These are phyloP conservation scores for Fraxinus platypoda DNA, from an alignment of 305 asterid species.

Conservation along the genomic window DNA sequence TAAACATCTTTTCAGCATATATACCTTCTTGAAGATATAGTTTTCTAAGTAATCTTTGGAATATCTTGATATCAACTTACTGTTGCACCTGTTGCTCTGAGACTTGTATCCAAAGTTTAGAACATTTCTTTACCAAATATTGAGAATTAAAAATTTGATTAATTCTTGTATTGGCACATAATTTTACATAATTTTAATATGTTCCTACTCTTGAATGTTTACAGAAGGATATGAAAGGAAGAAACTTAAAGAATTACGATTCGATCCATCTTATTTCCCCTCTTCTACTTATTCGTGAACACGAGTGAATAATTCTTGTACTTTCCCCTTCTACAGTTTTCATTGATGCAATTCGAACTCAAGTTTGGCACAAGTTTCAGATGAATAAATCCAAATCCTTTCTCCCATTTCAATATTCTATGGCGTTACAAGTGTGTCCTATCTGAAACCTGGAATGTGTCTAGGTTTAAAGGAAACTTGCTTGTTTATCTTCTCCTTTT, in stretches of 20 bases:
- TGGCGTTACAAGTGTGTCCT: background rate
- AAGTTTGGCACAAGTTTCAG: background rate
- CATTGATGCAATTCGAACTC: constrained; percentile 5
- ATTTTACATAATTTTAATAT: background rate
- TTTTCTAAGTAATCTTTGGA: background rate
- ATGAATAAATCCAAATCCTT: background rate
- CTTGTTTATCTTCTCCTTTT: background rate
- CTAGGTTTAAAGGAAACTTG: background rate
- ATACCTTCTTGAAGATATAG: background rate
- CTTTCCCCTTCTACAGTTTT: background rate
- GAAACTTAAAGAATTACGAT: constrained; percentile 2
- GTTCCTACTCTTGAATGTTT: background rate
- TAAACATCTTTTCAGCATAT: background rate
- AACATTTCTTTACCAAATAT: background rate
- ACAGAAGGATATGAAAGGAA: constrained; percentile 11
- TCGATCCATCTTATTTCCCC: background rate
- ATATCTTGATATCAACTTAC: background rate
- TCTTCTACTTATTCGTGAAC: background rate
- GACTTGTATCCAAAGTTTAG: background rate
- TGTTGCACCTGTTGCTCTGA: background rate
- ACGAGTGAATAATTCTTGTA: background rate
- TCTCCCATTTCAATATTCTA: background rate
- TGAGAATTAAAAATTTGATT: background rate
- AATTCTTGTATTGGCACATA: background rate
- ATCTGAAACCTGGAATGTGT: background rate